These are phyloP conservation scores for Chlorophyllum brunneum DNA, from an alignment of 768 basidiomycete species.

Conservation along the genomic window DNA sequence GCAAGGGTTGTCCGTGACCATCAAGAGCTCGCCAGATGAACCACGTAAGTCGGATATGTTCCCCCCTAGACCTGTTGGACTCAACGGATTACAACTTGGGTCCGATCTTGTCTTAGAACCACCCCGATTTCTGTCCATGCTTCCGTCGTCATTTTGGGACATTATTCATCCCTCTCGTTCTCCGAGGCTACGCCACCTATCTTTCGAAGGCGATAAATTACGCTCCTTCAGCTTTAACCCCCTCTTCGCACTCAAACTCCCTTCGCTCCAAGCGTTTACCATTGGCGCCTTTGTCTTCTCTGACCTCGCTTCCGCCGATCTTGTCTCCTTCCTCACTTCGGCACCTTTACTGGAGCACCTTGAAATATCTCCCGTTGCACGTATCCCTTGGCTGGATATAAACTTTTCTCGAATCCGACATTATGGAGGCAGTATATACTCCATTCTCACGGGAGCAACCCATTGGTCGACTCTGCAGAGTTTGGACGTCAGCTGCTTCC, in stretches of 20 bases:
- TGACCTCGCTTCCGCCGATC: not conserved
- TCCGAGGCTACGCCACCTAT: not conserved
- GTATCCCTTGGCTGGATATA: not conserved
- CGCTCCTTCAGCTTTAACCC: conserved; percentile 5
- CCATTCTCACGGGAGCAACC: not conserved
- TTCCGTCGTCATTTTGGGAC: conserved; percentile 3
- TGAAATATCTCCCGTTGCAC: not conserved
- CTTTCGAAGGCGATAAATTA: not conserved
- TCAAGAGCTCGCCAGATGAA: not conserved
- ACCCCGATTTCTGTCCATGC: not conserved
- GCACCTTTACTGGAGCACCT: not conserved
- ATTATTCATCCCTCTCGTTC: conserved; percentile 3
- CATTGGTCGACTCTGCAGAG: not conserved
- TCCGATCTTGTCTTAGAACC: not conserved
- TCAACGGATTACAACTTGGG: not conserved
- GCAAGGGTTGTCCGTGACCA: not conserved
- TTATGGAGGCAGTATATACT: conserved; percentile 2
- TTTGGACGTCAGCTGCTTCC: conserved; percentile 3
- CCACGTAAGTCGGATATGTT: not conserved
- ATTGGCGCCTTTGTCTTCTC: not conserved
- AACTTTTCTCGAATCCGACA: not conserved
- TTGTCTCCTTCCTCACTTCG: not conserved
- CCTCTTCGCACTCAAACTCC: not conserved
- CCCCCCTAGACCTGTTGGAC: too few relatives aligned
- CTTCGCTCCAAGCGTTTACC: not conserved